Evolutionary conservation across 2,329 filamentous ascomycete genomes (phyloP), one percentile per base, ranked within the genome.

Genomic region (Ophiostoma novo-ulmi): DNA sequence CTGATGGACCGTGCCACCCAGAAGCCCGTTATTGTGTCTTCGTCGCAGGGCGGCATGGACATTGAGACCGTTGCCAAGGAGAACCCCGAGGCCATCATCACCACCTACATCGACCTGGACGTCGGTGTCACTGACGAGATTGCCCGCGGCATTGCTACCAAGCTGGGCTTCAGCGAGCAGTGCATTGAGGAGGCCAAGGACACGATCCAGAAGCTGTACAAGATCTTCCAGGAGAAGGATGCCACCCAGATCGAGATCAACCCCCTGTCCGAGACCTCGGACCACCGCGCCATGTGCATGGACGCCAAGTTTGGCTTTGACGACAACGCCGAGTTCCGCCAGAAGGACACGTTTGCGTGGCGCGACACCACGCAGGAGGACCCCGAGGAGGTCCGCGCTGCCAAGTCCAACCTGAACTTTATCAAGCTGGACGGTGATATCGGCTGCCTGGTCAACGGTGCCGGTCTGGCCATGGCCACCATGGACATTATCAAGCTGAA

Each of bases 401-500:
- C 94, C 78, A 85, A 97, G 87, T 94, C 89, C 76, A 93, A 93
- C 78, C 89, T 99, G 76, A 99, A 99, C 89, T 99, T 99, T 85
- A 99, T 99, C 88, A 99, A 99, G 89, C 91, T 99, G 73, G 95
- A 98, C 80, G 95, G 95, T 80, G 95, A 99, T 80, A 99, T 99
- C 80, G 95, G 95, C 82, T 99, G 95, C 86, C 87, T 98, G 77
- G 95, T 99, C 85, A 99, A 99, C 85, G 95, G 95, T 80, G 95
- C 95, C 78, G 95, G 95, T 85, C 91, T 99, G 76, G 95, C 95
- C 83, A 99, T 99, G 95, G 95, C 95, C 74, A 99, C 95, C 80
- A 99, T 99, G 95, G 95, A 99, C 82, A 98, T 99, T 82, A 99
- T 99, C 88, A 98, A 99, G 89, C 88, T 99, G 74, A 99, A 98